Evolutionary conservation across 768 basidiomycete species (phyloP).

Genomic region (Rossbeevera mucosa): DNA sequence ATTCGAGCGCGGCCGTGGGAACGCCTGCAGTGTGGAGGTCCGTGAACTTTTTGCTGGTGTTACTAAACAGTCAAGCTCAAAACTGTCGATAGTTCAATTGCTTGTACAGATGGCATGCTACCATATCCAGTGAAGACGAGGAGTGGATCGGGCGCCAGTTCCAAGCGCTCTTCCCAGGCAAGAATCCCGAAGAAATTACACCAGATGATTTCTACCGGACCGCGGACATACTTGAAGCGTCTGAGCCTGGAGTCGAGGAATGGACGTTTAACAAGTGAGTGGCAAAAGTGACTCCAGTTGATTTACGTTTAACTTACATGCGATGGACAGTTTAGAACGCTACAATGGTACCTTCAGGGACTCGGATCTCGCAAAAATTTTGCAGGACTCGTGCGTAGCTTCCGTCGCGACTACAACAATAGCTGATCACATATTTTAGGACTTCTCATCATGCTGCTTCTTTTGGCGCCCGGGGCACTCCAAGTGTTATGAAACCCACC

Average conservation of each 20-base stretch:
- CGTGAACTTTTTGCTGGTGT: slow-evolving; percentile 5
- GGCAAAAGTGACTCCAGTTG: background rate
- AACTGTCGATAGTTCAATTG: slow-evolving; percentile 62
- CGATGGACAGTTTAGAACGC: slow-evolving; percentile 48
- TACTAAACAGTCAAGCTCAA: background rate
- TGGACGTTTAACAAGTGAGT: slow-evolving; percentile 68
- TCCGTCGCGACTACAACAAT: background rate
- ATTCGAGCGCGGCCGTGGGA: slow-evolving; percentile 78
- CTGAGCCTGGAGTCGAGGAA: slow-evolving; percentile 44
- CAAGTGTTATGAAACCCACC: slow-evolving; percentile 66
- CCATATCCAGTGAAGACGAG: slow-evolving; percentile 68
- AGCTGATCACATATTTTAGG: slow-evolving; percentile 31
- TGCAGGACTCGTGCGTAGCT: slow-evolving; percentile 61
- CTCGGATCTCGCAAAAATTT: slow-evolving; percentile 58
- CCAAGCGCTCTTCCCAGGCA: slow-evolving; percentile 48
- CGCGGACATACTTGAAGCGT: slow-evolving; percentile 35
- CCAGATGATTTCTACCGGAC: slow-evolving; percentile 54
- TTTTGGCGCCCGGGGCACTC: slow-evolving; percentile 75
- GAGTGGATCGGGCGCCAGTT: slow-evolving; percentile 58
- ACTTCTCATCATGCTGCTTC: slow-evolving; percentile 68
- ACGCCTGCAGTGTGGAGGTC: slow-evolving; percentile 80
- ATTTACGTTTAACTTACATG: slow-evolving; percentile 2
- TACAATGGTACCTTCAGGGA: slow-evolving; percentile 63
- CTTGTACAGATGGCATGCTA: slow-evolving; percentile 82
- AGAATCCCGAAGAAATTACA: slow-evolving; percentile 43